A percentile compares a stretch with the other conserved stretches of the same genome.
Evolutionary conservation across 257 asterid genomes (phyloP).

Genomic region (Solanum pennellii): DNA sequence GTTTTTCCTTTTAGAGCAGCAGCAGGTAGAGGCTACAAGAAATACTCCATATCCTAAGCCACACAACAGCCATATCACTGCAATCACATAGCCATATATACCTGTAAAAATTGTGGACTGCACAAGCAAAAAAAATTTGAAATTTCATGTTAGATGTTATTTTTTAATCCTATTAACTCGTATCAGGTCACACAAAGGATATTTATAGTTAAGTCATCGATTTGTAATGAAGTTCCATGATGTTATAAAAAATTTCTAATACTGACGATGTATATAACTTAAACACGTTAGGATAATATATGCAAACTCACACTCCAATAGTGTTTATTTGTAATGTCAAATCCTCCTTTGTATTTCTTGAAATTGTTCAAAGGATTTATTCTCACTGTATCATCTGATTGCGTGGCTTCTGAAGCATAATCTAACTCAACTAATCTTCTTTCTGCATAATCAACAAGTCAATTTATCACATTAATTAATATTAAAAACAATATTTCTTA

Average conservation of each 20-base stretch:
- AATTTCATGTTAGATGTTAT: not conserved
- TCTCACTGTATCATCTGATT: constrained; percentile 41
- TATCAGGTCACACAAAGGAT: not conserved
- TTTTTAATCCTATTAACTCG: not conserved
- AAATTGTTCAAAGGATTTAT: constrained; percentile 53
- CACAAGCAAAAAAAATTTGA: not conserved
- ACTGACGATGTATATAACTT: not conserved
- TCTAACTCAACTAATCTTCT: constrained; percentile 21
- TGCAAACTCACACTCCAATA: constrained; percentile 73
- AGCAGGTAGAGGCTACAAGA: constrained; percentile 13
- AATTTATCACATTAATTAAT: not conserved
- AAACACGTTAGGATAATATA: not conserved
- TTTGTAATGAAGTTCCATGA: not conserved
- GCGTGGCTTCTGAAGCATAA: not conserved
- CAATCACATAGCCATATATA: constrained; percentile 54
- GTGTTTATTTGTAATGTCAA: constrained; percentile 55
- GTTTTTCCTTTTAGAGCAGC: constrained; percentile 15
- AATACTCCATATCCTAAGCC: constrained; percentile 52
- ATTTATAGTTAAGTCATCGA: not conserved
- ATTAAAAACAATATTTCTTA: not conserved
- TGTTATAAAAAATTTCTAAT: not conserved
- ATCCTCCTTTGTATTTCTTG: constrained; percentile 79
- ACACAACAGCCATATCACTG: constrained; percentile 46
- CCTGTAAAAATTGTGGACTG: constrained; percentile 82
- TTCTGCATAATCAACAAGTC: constrained; percentile 10